Evolutionary conservation across 2,329 filamentous ascomycete species (phyloP).

Genomic region (Emericellopsis atlantica): DNA sequence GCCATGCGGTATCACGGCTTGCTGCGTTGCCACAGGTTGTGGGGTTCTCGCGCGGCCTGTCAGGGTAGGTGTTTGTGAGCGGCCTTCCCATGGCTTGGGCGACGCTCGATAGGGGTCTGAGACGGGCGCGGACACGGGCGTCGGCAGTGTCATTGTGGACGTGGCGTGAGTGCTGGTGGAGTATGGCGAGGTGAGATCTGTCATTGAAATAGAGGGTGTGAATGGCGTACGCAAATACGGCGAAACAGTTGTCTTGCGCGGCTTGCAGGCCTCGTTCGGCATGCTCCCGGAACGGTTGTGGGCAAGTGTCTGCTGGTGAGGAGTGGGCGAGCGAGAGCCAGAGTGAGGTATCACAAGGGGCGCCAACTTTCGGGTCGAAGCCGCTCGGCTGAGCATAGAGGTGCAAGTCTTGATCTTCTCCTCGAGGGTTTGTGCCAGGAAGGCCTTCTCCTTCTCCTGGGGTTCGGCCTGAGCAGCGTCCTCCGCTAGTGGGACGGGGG

Average conservation of each 20-base stretch:
- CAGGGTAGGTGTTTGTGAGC: slow-evolving; percentile 12
- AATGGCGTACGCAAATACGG: slow-evolving; percentile 30
- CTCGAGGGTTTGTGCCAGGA: slow-evolving; percentile 9
- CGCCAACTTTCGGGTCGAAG: slow-evolving; percentile 40
- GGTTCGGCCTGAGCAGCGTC: neutral
- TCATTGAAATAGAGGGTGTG: slow-evolving; percentile 11
- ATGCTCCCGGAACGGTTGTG: slow-evolving; percentile 33
- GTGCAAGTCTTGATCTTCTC: slow-evolving; percentile 10
- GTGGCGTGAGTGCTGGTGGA: slow-evolving; percentile 25
- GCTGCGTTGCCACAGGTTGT: slow-evolving; percentile 11
- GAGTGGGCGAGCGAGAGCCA: slow-evolving; percentile 6
- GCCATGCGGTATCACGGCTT: slow-evolving; percentile 15
- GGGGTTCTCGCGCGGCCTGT: slow-evolving; percentile 10
- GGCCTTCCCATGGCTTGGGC: slow-evolving; percentile 30
- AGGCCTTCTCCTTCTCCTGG: neutral
- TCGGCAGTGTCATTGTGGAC: slow-evolving; percentile 28
- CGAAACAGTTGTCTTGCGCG: slow-evolving; percentile 29
- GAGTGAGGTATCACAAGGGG: slow-evolving; percentile 41
- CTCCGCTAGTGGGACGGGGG: neutral
- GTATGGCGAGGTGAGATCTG: slow-evolving; percentile 26
- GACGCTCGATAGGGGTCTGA: slow-evolving; percentile 26
- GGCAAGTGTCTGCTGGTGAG: slow-evolving; percentile 25
- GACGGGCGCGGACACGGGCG: slow-evolving; percentile 35
- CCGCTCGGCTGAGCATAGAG: slow-evolving; percentile 11
- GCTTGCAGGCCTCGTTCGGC: slow-evolving; percentile 25